A percentile compares a stretch with the other conserved stretches of the same genome.
These are phyloP conservation scores for Cetradonia linearis DNA, from an alignment of 495 filamentous ascomycete species.

Conservation along the genomic window DNA sequence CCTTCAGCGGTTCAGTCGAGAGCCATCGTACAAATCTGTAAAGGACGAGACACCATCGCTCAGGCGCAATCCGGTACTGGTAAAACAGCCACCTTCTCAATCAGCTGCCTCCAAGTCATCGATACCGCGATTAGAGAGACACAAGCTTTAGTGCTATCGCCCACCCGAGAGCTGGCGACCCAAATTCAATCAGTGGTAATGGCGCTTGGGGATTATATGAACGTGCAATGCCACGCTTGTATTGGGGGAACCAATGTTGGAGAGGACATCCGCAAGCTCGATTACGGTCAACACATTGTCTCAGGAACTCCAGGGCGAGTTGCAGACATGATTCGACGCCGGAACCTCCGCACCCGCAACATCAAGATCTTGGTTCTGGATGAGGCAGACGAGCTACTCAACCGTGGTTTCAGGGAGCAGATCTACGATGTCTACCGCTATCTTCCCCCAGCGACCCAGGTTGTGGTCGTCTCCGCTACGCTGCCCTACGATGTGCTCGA, in stretches of 20 bases:
- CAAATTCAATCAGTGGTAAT: slow-evolving; percentile 98
- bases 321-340: slow-evolving; percentile 96
- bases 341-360: slow-evolving; percentile 79
- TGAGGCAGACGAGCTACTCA: slow-evolving; percentile 85
- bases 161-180: slow-evolving; percentile 92
- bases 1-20: slow-evolving; percentile 95
- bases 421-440: slow-evolving; percentile 99
- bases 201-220: slow-evolving; percentile 98
- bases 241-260: slow-evolving; percentile 97
- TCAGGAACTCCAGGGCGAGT: slow-evolving; percentile 93
- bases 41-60: slow-evolving; percentile 95
- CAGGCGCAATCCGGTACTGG: slow-evolving; percentile 99
- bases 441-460: slow-evolving; percentile 89
- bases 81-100: slow-evolving; percentile 98
- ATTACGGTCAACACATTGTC: slow-evolving; percentile 94
- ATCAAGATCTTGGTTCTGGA: slow-evolving; percentile 99
- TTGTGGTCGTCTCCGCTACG: slow-evolving; percentile 94
- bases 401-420: slow-evolving; percentile 95
- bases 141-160: slow-evolving; percentile 93
- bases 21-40: slow-evolving; percentile 97
- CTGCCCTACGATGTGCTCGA: slow-evolving; percentile 97
- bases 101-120: slow-evolving; percentile 92
- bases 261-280: slow-evolving; percentile 92
- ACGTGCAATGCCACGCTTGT: slow-evolving; percentile 96
- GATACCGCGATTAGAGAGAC: slow-evolving; percentile 75